Conservation (phyloP, 495 filamentous ascomycete genomes). For the Durotheca rogersii region DNA sequence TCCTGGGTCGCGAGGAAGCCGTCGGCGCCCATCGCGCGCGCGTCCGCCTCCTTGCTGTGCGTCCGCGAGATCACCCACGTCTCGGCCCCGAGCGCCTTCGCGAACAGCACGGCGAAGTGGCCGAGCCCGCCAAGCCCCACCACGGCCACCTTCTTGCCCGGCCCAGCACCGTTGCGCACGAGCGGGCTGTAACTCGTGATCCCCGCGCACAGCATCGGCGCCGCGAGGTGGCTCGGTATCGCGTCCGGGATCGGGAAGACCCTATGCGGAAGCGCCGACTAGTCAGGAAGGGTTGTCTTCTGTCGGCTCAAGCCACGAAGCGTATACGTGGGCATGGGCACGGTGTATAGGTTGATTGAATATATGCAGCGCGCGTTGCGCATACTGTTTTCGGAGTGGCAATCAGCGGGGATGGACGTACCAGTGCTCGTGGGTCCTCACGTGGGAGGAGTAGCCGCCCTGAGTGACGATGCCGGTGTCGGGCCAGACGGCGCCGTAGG, state of each 20-base stretch:
- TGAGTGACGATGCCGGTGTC: conserved; percentile 54
- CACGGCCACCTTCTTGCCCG: conserved; percentile 80
- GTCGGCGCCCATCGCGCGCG: conserved; percentile 67
- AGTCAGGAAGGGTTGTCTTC: too few relatives aligned
- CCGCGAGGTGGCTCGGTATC: conserved; percentile 64
- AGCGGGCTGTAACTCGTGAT: conserved; percentile 79
- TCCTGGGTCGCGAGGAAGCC: conserved; percentile 68
- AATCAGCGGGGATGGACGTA: too few relatives aligned
- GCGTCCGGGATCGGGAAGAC: conserved; percentile 78
- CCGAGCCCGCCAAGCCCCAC: conserved; percentile 72
- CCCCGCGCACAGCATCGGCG: conserved; percentile 85
- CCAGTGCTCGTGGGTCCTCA: conserved; percentile 58
- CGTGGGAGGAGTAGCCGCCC: conserved; percentile 57
- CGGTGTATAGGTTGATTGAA: too few relatives aligned
- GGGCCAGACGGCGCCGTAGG: conserved; percentile 56
- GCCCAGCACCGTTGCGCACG: conserved; percentile 68
- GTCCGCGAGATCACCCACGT: conserved; percentile 69
- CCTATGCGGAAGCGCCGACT: conserved; percentile 27
- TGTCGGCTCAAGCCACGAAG: too few relatives aligned
- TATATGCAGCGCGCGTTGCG: too few relatives aligned
- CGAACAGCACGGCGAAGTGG: conserved; percentile 70
- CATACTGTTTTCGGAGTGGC: too few relatives aligned
- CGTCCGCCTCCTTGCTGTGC: conserved; percentile 68
- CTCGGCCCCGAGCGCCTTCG: conserved; percentile 70
- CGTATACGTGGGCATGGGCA: too few relatives aligned